Conservation (phyloP, 2,329 filamentous ascomycete species). For the Calycina marina region DNA sequence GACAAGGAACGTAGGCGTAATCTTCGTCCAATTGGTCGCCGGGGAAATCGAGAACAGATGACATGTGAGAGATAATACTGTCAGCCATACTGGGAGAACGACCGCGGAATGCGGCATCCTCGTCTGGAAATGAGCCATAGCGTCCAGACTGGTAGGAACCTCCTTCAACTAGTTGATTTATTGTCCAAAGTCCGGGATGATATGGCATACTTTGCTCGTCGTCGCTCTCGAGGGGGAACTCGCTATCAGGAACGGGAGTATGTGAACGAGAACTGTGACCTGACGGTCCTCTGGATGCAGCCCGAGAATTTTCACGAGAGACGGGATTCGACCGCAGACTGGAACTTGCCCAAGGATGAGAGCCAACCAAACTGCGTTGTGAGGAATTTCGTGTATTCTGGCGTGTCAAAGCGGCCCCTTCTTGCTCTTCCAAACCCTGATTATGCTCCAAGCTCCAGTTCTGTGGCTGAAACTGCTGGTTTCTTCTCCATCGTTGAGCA, state of each 20-base stretch:
- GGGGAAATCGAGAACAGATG: conserved; percentile 44
- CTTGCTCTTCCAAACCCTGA: conserved; percentile 29
- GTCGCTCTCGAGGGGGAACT: conserved; percentile 27
- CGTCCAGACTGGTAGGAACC: too few relatives aligned
- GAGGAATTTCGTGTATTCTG: conserved; percentile 18
- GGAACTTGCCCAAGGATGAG: conserved; percentile 10
- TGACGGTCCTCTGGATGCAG: conserved; percentile 18
- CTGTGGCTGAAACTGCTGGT: conserved; percentile 30
- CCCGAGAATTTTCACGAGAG: conserved; percentile 17
- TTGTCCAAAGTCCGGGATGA: neutral
- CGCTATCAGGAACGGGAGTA: conserved; percentile 24
- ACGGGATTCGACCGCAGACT: conserved; percentile 16
- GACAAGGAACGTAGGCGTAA: conserved; percentile 82
- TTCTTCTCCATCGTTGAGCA: conserved; percentile 39
- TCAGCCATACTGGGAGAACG: conserved; percentile 71
- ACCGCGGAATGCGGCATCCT: conserved; percentile 40
- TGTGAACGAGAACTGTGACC: conserved; percentile 19
- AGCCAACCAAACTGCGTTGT: conserved; percentile 10
- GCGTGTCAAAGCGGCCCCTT: conserved; percentile 18
- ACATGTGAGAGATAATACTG: conserved; percentile 59
- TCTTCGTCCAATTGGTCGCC: conserved; percentile 69
- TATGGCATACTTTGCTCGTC: conserved; percentile 31
- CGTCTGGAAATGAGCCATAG: conserved; percentile 52
- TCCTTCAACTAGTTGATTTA: conserved; percentile 41
- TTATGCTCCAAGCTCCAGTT: conserved; percentile 75